A percentile compares a stretch with the other conserved stretches of the same genome.
These are phyloP conservation scores for Gymnopus androsaceus DNA, from an alignment of 1,284 basidiomycete genomes.

Conservation along the genomic window DNA sequence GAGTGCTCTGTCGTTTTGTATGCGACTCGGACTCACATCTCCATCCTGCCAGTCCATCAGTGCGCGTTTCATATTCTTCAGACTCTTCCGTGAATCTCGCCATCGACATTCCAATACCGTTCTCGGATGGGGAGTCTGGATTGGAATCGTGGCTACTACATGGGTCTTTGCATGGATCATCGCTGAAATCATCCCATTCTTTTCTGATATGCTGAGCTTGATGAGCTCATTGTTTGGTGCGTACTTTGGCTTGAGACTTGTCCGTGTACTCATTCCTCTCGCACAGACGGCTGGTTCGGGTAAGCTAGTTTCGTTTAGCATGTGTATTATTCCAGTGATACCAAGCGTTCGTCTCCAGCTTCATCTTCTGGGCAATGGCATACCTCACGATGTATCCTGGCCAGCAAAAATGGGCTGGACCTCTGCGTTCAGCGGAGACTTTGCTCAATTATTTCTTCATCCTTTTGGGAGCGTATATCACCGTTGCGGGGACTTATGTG, in stretches of 20 bases:
- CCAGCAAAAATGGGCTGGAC: constrained; percentile 36
- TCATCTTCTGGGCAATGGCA: constrained; percentile 51
- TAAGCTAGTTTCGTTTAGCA: constrained; percentile 8
- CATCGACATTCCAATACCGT: constrained; percentile 58
- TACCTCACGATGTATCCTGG: constrained; percentile 44
- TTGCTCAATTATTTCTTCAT: constrained; percentile 43
- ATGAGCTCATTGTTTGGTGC: constrained; percentile 49
- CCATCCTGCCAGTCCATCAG: constrained; percentile 39
- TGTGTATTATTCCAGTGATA: not conserved
- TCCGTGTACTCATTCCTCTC: not conserved
- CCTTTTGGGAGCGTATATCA: constrained; percentile 40
- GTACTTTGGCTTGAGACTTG: constrained; percentile 13
- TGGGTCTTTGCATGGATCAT: constrained; percentile 67
- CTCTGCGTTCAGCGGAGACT: constrained; percentile 38
- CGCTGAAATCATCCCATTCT: constrained; percentile 52
- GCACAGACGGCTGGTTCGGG: constrained; percentile 39
- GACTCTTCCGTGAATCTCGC: constrained; percentile 46
- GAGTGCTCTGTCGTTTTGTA: constrained; percentile 6
- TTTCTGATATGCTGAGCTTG: constrained; percentile 47
- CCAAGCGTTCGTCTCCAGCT: constrained; percentile 38
- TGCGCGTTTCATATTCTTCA: constrained; percentile 53
- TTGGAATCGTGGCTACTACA: constrained; percentile 51
- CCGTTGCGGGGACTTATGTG: constrained; percentile 46
- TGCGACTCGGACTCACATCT: not conserved
- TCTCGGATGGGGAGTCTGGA: constrained; percentile 62